Base-by-base conservation (phyloP, 2,329 filamentous ascomycete genomes). In the Penicillium sp. region DNA sequence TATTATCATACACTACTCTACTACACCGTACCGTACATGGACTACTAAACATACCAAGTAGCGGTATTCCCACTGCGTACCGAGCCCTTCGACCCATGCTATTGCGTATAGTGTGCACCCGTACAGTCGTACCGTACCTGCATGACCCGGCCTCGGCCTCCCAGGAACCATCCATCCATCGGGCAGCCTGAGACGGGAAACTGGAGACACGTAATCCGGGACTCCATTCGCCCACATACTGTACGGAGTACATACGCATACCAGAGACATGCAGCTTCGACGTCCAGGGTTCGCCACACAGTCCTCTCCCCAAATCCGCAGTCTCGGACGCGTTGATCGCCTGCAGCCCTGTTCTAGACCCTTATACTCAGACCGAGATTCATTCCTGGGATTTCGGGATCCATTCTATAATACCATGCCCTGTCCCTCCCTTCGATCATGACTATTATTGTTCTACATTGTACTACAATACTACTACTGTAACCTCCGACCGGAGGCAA, bases 231-330 rank as follows among this genome's bases (percentile, higher is more conserved):
- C 37, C 19, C 19, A 22, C 19, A 22, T 22, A 22, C 19, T 22
- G 1, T 1, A 22, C 19, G 19, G 19, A 22, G 6, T 38, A 40
- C 51, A 22, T 26, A 26, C 8, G 3, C 51, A 53, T 53, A 53
- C 51, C 51, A 53, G 30, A 53, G 45, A 48, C 45, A 37, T 22
- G 11, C 33, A 26, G n/a, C 22, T 14, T 35, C 11, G 11, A 22
- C 40, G 19, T 43, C 40, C 19, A 53, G 13, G 28, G 13, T 54
- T 59, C 35, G 58, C 54, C 59, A 59, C 52, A 57, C 54, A 45
- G 19, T 22, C 19, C 19, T 22, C 19, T 22, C 19, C 19, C 42
- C 25, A 22, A 26, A 10, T 30, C 14, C 5, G 25, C 25, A 30
- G 25, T 30, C 45, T 48, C 10, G 45, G 45, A 30, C 14, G 6